Conservation (phyloP, 306 rosid genomes). For the Lathyrus sativus region DNA sequence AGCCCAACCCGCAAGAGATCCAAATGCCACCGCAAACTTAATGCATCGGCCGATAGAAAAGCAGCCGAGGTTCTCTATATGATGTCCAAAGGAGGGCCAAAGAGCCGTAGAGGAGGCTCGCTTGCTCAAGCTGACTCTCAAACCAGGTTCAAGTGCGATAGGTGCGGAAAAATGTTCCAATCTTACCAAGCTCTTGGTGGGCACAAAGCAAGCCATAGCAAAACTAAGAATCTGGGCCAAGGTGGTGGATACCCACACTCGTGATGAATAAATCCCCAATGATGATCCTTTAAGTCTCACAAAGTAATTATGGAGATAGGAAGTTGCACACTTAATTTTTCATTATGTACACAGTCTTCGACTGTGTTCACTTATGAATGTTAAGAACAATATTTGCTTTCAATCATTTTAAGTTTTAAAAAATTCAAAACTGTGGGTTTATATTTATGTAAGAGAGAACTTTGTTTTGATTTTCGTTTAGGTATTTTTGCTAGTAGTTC, state of each 20-base stretch:
- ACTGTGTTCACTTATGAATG: conserved; percentile 3
- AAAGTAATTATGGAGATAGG: conserved; percentile 3
- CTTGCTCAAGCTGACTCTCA: not conserved
- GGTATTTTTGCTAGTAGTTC: not conserved
- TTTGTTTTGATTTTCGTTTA: conserved; percentile 15
- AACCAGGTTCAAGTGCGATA: conserved; percentile 47
- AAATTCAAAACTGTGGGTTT: conserved; percentile 14
- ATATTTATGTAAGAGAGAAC: conserved; percentile 2
- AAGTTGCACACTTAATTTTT: not conserved
- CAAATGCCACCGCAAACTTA: conserved; percentile 36
- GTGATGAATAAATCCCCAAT: not conserved
- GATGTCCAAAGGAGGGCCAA: not conserved
- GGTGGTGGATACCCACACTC: conserved; percentile 1
- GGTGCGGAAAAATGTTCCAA: conserved; percentile 45
- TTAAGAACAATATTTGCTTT: conserved; percentile 25
- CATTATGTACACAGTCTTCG: conserved; percentile 4
- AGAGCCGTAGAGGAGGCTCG: not conserved
- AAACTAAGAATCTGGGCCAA: not conserved
- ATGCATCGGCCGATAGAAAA: not conserved
- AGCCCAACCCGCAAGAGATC: conserved; percentile 50
- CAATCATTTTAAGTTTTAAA: conserved; percentile 25
- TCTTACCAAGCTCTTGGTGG: conserved; percentile 72
- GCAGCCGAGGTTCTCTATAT: no score
- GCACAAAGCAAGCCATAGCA: conserved; percentile 44
- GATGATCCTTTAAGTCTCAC: conserved; percentile 6